These are phyloP conservation scores for Parastagonospora avenae DNA, from an alignment of 2,329 filamentous ascomycete genomes.

Conservation along the genomic window DNA sequence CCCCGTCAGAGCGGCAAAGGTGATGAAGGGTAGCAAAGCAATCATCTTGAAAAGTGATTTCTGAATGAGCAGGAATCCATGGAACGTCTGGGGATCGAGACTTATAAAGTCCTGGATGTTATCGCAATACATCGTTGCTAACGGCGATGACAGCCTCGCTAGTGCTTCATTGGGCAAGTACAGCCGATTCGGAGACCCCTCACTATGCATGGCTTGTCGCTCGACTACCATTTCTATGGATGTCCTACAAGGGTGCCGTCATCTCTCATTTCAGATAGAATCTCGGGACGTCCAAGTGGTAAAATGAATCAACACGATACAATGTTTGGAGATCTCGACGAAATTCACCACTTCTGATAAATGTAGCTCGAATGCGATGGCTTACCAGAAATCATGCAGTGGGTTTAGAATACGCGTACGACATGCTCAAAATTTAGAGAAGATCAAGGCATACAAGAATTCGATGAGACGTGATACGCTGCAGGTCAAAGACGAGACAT, in stretches of 20 bases:
- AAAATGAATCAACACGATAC: no score
- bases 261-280: background rate
- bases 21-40: background rate
- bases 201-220: background rate
- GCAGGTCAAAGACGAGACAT: no score
- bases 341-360: no score
- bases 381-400: no score
- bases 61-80: background rate
- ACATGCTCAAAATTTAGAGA: no score
- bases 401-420: no score
- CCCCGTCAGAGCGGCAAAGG: background rate
- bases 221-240: background rate
- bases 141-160: conserved; percentile 2
- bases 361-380: no score
- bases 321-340: background rate
- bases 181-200: conserved; percentile 13
- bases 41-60: conserved; percentile 1
- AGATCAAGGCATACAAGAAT: no score
- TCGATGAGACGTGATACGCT: no score
- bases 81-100: background rate
- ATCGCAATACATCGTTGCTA: conserved; percentile 1
- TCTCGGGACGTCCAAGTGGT: no score
- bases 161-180: conserved; percentile 12
- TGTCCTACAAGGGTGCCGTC: background rate
- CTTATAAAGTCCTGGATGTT: conserved; percentile 4